phyloP scores from a whole-genome alignment of 169 alveolate genomes.

The Cystoisospora suis region DNA sequence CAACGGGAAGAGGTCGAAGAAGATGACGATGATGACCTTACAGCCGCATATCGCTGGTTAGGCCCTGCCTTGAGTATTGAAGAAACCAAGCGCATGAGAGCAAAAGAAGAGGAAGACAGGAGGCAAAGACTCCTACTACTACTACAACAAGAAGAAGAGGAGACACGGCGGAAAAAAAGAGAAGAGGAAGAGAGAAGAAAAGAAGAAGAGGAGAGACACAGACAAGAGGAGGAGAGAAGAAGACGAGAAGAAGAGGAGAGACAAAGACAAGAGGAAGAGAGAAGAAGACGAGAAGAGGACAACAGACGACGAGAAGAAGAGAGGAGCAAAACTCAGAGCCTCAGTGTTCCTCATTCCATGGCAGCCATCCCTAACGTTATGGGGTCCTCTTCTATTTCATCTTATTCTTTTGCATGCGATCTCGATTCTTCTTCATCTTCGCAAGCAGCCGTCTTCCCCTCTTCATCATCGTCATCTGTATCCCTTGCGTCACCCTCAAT shows the following conservation, averaged over 20 bases:
- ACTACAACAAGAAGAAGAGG: background rate
- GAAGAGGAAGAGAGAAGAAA: background rate
- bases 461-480: background rate
- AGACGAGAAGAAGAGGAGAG: background rate
- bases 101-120: background rate
- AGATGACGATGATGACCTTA: background rate
- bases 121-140: no score
- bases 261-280: background rate
- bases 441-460: background rate
- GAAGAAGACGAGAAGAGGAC: background rate
- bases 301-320: background rate
- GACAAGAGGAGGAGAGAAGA: background rate
- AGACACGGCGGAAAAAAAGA: background rate
- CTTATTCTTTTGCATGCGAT: no score
- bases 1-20: background rate
- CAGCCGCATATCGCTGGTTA: background rate
- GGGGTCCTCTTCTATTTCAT: no score
- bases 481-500: background rate
- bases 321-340: no score
- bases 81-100: slow-evolving; percentile 12
- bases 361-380: no score
- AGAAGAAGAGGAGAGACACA: background rate
- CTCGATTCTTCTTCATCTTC: no score
- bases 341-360: no score
- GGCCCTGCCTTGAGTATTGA: background rate